phyloP scores from a whole-genome alignment of 306 rosid genomes.

The Pterocarpus macrocarpus region DNA sequence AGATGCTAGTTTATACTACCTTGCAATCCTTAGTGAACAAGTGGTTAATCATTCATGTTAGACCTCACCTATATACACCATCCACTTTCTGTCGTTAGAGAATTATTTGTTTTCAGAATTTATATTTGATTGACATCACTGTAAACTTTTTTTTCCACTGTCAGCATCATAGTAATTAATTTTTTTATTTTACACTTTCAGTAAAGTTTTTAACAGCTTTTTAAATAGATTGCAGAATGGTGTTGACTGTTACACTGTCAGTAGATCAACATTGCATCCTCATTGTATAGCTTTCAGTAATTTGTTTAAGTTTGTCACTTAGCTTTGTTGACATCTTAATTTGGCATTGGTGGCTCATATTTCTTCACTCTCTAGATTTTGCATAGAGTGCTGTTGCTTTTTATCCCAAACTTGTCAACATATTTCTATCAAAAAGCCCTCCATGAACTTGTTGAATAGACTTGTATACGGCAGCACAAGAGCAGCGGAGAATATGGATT shows the following conservation, averaged over 20 bases:
- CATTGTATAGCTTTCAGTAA: neutral
- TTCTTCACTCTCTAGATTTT: constrained; percentile 50
- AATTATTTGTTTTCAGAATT: neutral
- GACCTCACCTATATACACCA: neutral
- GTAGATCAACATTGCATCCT: neutral
- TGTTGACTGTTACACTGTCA: neutral
- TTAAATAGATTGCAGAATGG: neutral
- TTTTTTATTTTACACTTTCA: neutral
- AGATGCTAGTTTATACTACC: constrained; percentile 12
- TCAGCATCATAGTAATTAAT: neutral
- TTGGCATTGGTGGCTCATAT: neutral
- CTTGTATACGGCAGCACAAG: constrained; percentile 73
- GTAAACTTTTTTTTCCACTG: neutral
- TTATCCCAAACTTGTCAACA: constrained; percentile 54
- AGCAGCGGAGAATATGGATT: constrained; percentile 57
- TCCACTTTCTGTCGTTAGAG: neutral
- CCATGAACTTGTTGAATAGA: constrained; percentile 79
- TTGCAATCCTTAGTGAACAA: neutral
- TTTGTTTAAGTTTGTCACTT: neutral
- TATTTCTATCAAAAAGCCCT: constrained; percentile 49
- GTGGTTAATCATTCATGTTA: neutral
- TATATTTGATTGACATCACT: constrained; percentile 4
- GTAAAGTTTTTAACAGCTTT: neutral
- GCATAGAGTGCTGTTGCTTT: constrained; percentile 37
- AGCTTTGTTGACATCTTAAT: neutral